These are phyloP conservation scores for Hippophae rhamnoides DNA, from an alignment of 306 rosid species.

Conservation along the genomic window DNA sequence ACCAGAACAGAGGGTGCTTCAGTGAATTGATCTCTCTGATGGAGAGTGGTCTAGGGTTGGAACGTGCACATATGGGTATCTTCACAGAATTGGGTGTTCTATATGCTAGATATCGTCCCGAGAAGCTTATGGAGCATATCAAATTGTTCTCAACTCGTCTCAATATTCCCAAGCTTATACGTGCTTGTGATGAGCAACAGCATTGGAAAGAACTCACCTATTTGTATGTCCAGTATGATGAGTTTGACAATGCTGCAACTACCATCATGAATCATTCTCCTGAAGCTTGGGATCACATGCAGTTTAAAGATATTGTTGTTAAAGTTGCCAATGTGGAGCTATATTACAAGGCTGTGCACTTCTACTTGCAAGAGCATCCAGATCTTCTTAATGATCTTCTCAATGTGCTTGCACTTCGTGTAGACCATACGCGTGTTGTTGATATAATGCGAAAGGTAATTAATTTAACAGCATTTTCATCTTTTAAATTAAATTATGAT, in stretches of 20 bases:
- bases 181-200: constrained; percentile 99
- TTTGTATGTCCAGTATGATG: constrained; percentile 93
- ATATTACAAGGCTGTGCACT: constrained; percentile 94
- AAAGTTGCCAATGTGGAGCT: constrained; percentile 97
- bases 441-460: constrained; percentile 97
- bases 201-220: constrained; percentile 98
- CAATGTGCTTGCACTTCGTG: constrained; percentile 95
- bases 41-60: constrained; percentile 99
- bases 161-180: constrained; percentile 91
- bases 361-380: constrained; percentile 97
- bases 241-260: constrained; percentile 96
- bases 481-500: constrained; percentile 1
- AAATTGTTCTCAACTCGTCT: constrained; percentile 87
- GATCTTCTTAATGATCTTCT: constrained; percentile 96
- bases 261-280: constrained; percentile 99
- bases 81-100: constrained; percentile 96
- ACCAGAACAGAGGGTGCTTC: constrained; percentile 98
- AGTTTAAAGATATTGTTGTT: constrained; percentile 81
- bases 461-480: constrained; percentile 8
- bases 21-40: constrained; percentile 91
- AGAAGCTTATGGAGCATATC: constrained; percentile 99
- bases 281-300: constrained; percentile 99
- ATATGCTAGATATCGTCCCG: constrained; percentile 97
- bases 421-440: constrained; percentile 96
- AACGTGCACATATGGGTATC: constrained; percentile 99